Conservation (phyloP, 805 yeast species). For the Isabelozyma pseudorhagii region DNA sequence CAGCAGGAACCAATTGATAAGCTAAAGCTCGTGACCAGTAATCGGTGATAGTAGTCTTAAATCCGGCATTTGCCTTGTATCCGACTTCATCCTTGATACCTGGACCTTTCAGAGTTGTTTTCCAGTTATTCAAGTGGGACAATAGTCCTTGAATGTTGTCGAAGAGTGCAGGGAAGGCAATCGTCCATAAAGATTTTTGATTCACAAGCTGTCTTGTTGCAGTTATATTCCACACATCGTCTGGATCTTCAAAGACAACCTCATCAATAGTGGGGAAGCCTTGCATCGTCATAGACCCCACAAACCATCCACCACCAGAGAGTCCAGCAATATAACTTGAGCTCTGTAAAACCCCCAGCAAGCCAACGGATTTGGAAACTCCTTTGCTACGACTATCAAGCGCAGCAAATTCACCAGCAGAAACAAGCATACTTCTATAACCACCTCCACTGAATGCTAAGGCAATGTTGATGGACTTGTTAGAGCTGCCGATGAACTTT, state of each 20-base stretch:
- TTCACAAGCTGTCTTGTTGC: constrained; percentile 25
- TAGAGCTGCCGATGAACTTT: constrained; percentile 12
- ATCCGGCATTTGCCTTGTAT: constrained; percentile 55
- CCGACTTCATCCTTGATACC: constrained; percentile 51
- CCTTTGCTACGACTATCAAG: constrained; percentile 66
- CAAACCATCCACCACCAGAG: constrained; percentile 84
- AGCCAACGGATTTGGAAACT: constrained; percentile 46
- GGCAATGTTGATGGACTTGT: constrained; percentile 21
- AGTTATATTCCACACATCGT: constrained; percentile 36
- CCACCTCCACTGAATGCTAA: constrained; percentile 42
- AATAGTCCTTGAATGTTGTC: constrained; percentile 22
- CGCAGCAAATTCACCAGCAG: constrained; percentile 82
- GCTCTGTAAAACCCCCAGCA: constrained; percentile 74
- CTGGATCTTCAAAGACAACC: constrained; percentile 35
- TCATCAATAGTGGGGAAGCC: constrained; percentile 71
- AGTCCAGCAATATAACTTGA: constrained; percentile 72
- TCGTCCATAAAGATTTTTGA: constrained; percentile 11
- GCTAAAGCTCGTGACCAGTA: constrained; percentile 78
- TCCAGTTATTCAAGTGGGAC: constrained; percentile 28
- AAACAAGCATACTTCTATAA: constrained; percentile 53
- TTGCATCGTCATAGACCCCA: constrained; percentile 65
- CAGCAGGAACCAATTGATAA: constrained; percentile 52
- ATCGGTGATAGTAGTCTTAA: constrained; percentile 64
- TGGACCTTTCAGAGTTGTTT: constrained; percentile 24
- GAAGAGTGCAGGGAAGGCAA: constrained; percentile 17